A percentile compares a stretch with the other conserved stretches of the same genome.
phyloP scores from a whole-genome alignment of 2,329 filamentous ascomycete genomes.

The Cordyceps fumosorosea region DNA sequence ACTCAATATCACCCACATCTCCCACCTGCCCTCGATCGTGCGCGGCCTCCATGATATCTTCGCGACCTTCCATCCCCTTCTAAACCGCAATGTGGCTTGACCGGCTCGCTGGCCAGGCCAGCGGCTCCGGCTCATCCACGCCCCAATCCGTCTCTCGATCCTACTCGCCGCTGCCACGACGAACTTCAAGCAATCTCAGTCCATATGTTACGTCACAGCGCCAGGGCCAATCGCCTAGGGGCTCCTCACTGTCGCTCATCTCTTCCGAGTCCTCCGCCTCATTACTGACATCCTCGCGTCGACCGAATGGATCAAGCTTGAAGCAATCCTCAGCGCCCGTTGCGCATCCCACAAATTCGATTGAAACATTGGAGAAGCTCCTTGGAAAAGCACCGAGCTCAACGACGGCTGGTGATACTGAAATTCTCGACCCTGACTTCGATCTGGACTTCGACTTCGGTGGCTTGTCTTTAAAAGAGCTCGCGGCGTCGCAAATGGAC shows the following conservation, averaged over 20 bases:
- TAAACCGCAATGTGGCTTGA: conserved; percentile 74
- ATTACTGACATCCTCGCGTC: conserved; percentile 57
- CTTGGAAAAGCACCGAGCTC: conserved; percentile 26
- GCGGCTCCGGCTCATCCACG: conserved; percentile 49
- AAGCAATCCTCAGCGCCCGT: conserved; percentile 47
- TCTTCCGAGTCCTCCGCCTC: conserved; percentile 73
- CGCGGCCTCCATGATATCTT: conserved; percentile 12
- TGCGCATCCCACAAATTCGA: conserved; percentile 57
- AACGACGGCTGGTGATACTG: conserved; percentile 12
- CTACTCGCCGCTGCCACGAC: conserved; percentile 63
- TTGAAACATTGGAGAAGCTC: conserved; percentile 57
- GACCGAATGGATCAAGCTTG: conserved; percentile 61
- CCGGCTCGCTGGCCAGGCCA: conserved; percentile 68
- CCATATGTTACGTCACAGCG: conserved; percentile 64
- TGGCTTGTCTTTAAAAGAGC: conserved; percentile 67
- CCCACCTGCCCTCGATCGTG: too few species aligned
- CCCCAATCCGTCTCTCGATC: conserved; percentile 59
- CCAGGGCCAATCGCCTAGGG: conserved; percentile 60
- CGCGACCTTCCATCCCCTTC: conserved; percentile 8
- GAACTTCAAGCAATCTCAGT: conserved; percentile 61
- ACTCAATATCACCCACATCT: background rate
- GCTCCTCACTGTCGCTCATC: conserved; percentile 71
- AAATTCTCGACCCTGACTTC: conserved; percentile 43
- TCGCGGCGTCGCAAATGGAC: conserved; percentile 39
- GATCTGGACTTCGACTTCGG: conserved; percentile 70